These are phyloP conservation scores for Poa pratensis DNA, from an alignment of 176 grass and related monocot species.

Conservation along the genomic window DNA sequence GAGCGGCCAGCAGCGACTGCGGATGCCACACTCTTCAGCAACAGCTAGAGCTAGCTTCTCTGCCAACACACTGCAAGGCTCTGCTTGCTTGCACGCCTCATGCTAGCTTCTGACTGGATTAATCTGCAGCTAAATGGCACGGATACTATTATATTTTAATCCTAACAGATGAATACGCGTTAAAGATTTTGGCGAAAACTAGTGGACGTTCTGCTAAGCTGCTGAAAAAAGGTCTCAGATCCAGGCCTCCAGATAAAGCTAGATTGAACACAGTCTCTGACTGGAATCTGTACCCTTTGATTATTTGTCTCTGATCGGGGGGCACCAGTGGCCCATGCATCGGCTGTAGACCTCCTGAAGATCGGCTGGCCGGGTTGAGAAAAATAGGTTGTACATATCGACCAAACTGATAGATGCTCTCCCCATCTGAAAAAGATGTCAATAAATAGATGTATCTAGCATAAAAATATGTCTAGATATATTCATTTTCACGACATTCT, in stretches of 20 bases:
- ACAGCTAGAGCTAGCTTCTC: slow-evolving; percentile 27
- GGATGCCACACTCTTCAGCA: slow-evolving; percentile 37
- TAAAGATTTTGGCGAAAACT: too few species aligned
- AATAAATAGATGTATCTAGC: too few species aligned
- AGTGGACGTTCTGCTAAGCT: too few species aligned
- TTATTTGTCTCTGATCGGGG: neutral
- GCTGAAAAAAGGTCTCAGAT: neutral
- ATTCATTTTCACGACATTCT: too few species aligned
- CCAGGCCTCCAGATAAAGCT: neutral
- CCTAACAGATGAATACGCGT: too few species aligned
- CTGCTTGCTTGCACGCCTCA: slow-evolving; percentile 26
- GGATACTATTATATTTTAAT: too few species aligned
- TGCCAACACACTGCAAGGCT: neutral
- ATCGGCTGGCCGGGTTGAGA: too few species aligned
- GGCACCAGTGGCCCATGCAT: neutral
- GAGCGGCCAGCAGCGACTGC: slow-evolving; percentile 30
- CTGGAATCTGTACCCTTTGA: neutral
- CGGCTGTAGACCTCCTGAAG: neutral
- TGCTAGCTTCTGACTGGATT: neutral
- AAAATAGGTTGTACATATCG: too few species aligned
- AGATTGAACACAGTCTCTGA: neutral
- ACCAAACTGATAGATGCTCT: too few species aligned
- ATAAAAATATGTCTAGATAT: too few species aligned
- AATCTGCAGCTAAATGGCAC: neutral
- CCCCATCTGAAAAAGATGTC: too few species aligned